Base-by-base conservation (phyloP, 257 asterid genomes). In the Rehmannia glutinosa region DNA sequence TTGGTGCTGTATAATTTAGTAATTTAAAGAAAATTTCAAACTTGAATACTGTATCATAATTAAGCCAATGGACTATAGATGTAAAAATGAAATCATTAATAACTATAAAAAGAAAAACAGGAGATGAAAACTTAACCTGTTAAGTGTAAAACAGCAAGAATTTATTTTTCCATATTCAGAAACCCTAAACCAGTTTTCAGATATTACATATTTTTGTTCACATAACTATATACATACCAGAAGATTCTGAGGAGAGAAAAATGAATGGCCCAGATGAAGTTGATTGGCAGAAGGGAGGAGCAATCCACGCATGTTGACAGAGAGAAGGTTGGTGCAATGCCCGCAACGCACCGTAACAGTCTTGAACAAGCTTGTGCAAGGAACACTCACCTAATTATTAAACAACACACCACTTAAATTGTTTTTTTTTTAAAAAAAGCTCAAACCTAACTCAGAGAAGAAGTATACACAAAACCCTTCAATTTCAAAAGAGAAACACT, bases 351-450 rank as follows among this genome's bases (percentile, higher is more conserved):
- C 98, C 1, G 98, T 90, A 16, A 92, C 98, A 5, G 89, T 92
- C 89, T 87, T 92, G 96, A 87, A 92, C 86, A 90, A 78, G 78
- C 97, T 87, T 1, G 96, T 70, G 77, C 94, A 77, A 63, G 98
- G 98, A 75, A 92, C 98, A 72, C 95, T 88, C 76, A 92, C 98
- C 98, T 92, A 35, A 13, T n/a, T n/a, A n/a, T n/a, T n/a, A n/a
- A n/a, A n/a, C n/a, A n/a, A n/a, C n/a, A n/a, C n/a, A n/a, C n/a
- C n/a, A n/a, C n/a, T n/a, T n/a, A n/a, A n/a, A n/a, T n/a, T n/a
- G n/a, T n/a, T n/a, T n/a, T n/a, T n/a, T n/a, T n/a, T 30, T 5
- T 20, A 20, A 19, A 24, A 13, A 5, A 51, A 65, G 23, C 62
- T 50, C 16, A 49, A 49, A 33, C 9, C 19, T 24, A 17, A 24